These are phyloP conservation scores for Aegilops speltoides DNA, from an alignment of 176 grass and related monocot species.

Conservation along the genomic window DNA sequence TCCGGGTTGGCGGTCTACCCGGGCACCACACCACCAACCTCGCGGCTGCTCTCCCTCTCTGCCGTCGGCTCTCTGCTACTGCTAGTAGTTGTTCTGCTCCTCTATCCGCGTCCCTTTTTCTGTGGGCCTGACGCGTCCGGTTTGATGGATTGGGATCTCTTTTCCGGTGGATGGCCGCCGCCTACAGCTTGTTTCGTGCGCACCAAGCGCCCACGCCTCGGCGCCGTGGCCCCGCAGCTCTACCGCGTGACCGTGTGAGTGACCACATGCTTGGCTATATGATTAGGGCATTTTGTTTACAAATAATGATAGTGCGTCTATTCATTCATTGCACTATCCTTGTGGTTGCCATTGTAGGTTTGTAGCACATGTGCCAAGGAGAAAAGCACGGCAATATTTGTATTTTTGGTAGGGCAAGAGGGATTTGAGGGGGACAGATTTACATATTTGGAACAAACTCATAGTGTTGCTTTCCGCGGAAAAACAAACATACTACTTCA, in stretches of 20 bases:
- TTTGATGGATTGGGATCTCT: neutral
- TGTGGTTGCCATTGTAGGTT: no score
- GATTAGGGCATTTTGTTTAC: neutral
- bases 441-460: no score
- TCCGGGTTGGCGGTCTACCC: slow-evolving; percentile 25
- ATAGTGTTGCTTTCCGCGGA: no score
- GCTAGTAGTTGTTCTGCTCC: neutral
- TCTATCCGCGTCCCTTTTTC: slow-evolving; percentile 27
- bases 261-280: neutral
- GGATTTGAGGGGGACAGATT: no score
- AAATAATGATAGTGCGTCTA: no score
- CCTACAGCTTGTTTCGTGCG: slow-evolving; percentile 7
- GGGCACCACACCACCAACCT: neutral
- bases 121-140: slow-evolving; percentile 24
- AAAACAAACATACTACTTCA: no score
- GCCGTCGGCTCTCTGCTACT: neutral
- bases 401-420: no score
- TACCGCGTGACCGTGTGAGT: neutral
- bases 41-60: neutral
- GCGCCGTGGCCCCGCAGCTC: neutral
- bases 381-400: no score
- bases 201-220: neutral
- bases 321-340: no score
- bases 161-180: slow-evolving; percentile 1
- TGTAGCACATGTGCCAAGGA: no score